A percentile compares a stretch with the other conserved stretches of the same genome.
Evolutionary conservation across 208 protist genomes (phyloP).

Genomic region (Acanthamoeba castellanii): DNA sequence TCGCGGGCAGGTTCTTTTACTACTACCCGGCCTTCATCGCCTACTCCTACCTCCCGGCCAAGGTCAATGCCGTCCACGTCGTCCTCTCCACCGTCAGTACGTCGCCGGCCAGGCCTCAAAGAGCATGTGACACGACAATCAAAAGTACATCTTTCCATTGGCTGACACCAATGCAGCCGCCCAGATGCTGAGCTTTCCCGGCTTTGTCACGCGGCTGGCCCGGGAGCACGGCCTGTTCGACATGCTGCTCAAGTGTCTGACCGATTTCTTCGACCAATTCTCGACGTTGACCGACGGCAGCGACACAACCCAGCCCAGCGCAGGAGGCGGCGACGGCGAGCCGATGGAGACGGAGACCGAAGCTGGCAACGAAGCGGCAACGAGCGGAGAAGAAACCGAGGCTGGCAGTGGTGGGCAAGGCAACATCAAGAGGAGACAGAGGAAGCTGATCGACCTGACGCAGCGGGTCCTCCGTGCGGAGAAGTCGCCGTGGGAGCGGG

Average conservation of each 20-base stretch:
- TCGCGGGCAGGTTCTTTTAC: constrained; percentile 3
- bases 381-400: too few species aligned
- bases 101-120: not conserved
- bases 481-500: constrained; percentile 15
- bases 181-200: constrained; percentile 18
- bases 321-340: not conserved
- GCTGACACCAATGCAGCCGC: not conserved
- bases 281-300: not conserved
- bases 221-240: not conserved
- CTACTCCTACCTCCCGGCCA: not conserved
- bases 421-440: not conserved
- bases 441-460: not conserved
- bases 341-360: not conserved
- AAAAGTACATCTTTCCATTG: not conserved
- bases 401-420: too few species aligned
- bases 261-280: constrained; percentile 20
- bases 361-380: too few species aligned
- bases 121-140: not conserved
- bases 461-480: not conserved
- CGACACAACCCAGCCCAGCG: not conserved
- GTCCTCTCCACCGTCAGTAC: constrained; percentile 55
- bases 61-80: not conserved
- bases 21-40: constrained; percentile 11
- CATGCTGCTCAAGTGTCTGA: constrained; percentile 26
- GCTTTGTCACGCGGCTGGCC: not conserved